These are phyloP conservation scores for Ammopiptanthus mongolicus DNA, from an alignment of 306 rosid genomes.

Conservation along the genomic window DNA sequence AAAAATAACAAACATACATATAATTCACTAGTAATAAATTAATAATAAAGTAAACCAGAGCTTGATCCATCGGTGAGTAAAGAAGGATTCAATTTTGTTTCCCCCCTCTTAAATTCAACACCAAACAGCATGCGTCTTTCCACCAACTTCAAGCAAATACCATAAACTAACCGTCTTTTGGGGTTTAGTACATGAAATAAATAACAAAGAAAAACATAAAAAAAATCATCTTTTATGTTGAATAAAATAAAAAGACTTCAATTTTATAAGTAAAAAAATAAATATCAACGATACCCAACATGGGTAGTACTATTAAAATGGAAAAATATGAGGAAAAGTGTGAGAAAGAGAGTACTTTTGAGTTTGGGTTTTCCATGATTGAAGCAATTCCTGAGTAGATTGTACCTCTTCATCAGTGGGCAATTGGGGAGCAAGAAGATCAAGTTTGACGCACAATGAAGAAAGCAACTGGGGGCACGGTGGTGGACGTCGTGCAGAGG, in stretches of 20 bases:
- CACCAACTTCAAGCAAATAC: neutral
- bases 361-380: constrained; percentile 65
- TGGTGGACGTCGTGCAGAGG: too few relatives aligned
- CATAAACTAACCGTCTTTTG: neutral
- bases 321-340: too few relatives aligned
- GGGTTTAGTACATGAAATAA: neutral
- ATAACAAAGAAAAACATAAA: neutral
- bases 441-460: constrained; percentile 69
- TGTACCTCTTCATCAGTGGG: constrained; percentile 52
- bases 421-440: constrained; percentile 84
- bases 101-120: neutral
- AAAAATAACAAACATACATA: neutral
- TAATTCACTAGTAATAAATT: neutral
- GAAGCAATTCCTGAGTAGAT: constrained; percentile 52
- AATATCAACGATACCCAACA: neutral
- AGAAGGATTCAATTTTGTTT: neutral
- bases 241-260: too few relatives aligned
- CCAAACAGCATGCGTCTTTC: neutral
- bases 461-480: constrained; percentile 61
- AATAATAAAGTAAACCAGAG: neutral
- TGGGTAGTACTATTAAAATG: neutral
- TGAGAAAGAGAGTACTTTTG: constrained; percentile 38
- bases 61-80: neutral
- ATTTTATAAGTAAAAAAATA: neutral
- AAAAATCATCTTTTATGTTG: too few relatives aligned